Evolutionary conservation across 495 filamentous ascomycete genomes (phyloP).

Genomic region (Glutinoglossum americanum): DNA sequence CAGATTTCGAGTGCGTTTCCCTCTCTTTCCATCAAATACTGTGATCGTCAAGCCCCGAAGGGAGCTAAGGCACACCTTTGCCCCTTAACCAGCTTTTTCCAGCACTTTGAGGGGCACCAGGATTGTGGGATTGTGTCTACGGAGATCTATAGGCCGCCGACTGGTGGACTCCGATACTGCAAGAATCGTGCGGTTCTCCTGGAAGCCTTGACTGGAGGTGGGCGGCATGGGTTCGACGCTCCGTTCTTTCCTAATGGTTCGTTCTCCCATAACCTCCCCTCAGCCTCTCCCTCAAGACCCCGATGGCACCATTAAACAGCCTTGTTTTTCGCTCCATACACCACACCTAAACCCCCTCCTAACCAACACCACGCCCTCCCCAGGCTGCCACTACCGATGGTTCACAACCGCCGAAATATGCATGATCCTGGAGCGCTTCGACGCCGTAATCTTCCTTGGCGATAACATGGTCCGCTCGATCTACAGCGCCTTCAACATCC

Average conservation of each 20-base stretch:
- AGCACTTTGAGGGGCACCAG: constrained; percentile 22
- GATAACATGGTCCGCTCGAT: constrained; percentile 22
- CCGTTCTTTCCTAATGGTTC: constrained; percentile 22
- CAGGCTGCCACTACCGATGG: constrained; percentile 27
- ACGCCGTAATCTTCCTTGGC: constrained; percentile 24
- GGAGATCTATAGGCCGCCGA: constrained; percentile 22
- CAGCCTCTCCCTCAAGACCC: background rate
- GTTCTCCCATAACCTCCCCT: background rate
- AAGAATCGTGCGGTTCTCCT: constrained; percentile 20
- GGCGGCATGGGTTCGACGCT: constrained; percentile 25
- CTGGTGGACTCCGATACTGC: constrained; percentile 14
- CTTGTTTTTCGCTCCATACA: background rate
- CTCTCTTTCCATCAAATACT: too few relatives aligned
- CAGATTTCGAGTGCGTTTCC: background rate
- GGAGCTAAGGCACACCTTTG: too few relatives aligned
- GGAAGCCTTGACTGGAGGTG: constrained; percentile 24
- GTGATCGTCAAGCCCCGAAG: too few relatives aligned
- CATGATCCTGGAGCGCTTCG: constrained; percentile 27
- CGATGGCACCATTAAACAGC: background rate
- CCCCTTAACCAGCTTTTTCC: constrained; percentile 20
- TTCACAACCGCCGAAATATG: constrained; percentile 24
- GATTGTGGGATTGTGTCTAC: constrained; percentile 24
- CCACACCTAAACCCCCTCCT: background rate
- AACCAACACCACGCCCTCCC: background rate
- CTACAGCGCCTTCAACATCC: constrained; percentile 27